Percentiles rank a stretch among this genome's conserved stretches.
These are phyloP conservation scores for Alnus rubra DNA, from an alignment of 306 rosid genomes.

Conservation along the genomic window DNA sequence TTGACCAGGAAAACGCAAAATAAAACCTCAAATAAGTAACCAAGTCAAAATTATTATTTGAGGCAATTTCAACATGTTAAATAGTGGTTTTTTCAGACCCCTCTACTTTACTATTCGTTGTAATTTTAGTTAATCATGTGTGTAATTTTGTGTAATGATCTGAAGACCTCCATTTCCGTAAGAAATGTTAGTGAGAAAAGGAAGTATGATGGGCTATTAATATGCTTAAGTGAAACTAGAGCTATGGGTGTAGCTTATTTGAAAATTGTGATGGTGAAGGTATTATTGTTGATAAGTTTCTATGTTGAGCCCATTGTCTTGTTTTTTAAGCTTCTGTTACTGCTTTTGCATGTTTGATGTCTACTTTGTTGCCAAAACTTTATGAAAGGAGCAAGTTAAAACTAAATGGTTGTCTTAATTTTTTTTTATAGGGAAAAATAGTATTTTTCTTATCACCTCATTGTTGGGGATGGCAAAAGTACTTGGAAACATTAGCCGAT, in stretches of 20 bases:
- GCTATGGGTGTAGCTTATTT: neutral
- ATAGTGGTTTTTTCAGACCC: too few relatives aligned
- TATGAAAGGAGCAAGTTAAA: neutral
- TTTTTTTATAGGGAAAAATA: constrained; percentile 54
- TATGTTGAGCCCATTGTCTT: neutral
- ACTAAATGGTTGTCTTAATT: constrained; percentile 4
- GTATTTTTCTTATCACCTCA: constrained; percentile 68
- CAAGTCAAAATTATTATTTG: neutral
- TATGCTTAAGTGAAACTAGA: neutral
- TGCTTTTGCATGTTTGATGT: neutral
- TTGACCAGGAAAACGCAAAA: too few relatives aligned
- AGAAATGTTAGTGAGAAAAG: neutral
- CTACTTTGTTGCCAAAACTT: neutral
- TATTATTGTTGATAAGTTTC: neutral
- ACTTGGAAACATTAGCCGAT: constrained; percentile 58
- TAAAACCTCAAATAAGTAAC: neutral
- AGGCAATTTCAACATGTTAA: neutral
- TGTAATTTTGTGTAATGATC: neutral
- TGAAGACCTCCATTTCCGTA: neutral
- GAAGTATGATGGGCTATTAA: neutral
- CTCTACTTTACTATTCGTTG: neutral
- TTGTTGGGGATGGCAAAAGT: constrained; percentile 78
- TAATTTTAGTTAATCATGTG: neutral
- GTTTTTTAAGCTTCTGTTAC: neutral
- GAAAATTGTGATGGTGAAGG: neutral